phyloP scores from a whole-genome alignment of 805 yeast genomes.

The Teunomyces cretensis region DNA sequence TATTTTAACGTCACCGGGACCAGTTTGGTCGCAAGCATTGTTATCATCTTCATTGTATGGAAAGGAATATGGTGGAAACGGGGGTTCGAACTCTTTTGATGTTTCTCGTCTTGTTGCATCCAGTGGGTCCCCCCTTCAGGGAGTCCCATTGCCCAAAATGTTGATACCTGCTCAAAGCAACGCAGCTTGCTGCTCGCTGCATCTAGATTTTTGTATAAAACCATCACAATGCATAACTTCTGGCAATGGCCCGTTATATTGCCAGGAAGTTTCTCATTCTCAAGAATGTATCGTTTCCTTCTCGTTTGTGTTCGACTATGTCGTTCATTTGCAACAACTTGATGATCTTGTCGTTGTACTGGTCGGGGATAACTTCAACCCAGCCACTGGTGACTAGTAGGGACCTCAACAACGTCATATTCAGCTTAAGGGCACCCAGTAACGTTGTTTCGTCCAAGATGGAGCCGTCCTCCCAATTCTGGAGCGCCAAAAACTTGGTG shows the following conservation, averaged over 20 bases:
- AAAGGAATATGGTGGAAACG: conserved; percentile 29
- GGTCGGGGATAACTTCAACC: conserved; percentile 3
- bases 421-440: conserved; percentile 10
- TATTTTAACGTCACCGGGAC: conserved; percentile 29
- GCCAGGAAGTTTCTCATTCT: conserved; percentile 1
- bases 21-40: conserved; percentile 25
- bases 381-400: conserved; percentile 3
- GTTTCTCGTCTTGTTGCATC: too few species aligned
- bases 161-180: too few species aligned
- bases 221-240: too few species aligned
- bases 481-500: conserved; percentile 19
- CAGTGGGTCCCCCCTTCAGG: too few species aligned
- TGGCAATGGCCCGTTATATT: not conserved
- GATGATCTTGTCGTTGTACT: conserved; percentile 1
- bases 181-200: not conserved
- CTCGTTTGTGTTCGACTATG: conserved; percentile 5
- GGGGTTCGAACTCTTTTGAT: conserved; percentile 25
- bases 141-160: too few species aligned
- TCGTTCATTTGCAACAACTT: conserved; percentile 10
- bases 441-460: conserved; percentile 18
- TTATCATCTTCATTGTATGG: conserved; percentile 28
- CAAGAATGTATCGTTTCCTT: not conserved
- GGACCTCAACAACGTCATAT: conserved; percentile 7
- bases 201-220: too few species aligned
- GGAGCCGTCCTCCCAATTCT: conserved; percentile 20